Conservation (phyloP, 2,329 filamentous ascomycete species). For the Xylaria sp. region DNA sequence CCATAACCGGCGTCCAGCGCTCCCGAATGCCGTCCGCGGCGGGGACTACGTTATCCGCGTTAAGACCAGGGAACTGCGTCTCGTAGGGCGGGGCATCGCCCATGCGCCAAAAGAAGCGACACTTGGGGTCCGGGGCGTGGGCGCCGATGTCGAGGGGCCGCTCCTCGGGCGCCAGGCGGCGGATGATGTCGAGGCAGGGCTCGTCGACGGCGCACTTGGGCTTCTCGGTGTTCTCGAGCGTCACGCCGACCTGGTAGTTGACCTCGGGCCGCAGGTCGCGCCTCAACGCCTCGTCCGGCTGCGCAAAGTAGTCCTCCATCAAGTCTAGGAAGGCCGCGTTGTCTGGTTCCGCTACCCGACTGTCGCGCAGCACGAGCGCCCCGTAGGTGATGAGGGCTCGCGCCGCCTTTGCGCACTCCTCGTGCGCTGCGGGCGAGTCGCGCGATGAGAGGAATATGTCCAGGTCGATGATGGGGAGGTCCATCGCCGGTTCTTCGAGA, state of each 20-base stretch:
- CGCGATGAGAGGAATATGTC: constrained; percentile 62
- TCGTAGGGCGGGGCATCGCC: constrained; percentile 62
- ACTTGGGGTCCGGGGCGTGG: constrained; percentile 69
- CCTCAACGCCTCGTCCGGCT: constrained; percentile 58
- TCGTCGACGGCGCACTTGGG: constrained; percentile 71
- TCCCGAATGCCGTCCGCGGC: constrained; percentile 58
- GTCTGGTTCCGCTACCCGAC: constrained; percentile 64
- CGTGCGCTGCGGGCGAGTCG: constrained; percentile 56
- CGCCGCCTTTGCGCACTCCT: constrained; percentile 65
- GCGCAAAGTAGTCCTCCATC: constrained; percentile 72
- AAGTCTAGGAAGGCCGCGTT: constrained; percentile 68
- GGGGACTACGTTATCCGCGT: constrained; percentile 65
- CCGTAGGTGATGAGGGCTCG: constrained; percentile 68
- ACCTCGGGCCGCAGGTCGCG: constrained; percentile 66
- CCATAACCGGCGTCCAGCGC: constrained; percentile 65
- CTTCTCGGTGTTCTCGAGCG: constrained; percentile 71
- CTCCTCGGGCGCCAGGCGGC: constrained; percentile 63
- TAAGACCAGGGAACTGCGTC: constrained; percentile 65
- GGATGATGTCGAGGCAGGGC: constrained; percentile 67
- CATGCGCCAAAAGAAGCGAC: constrained; percentile 72
- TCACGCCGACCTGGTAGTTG: constrained; percentile 70
- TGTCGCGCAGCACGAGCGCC: constrained; percentile 68
- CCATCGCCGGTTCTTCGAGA: constrained; percentile 55
- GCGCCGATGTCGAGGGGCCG: constrained; percentile 66
- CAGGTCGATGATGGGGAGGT: constrained; percentile 68